Base-by-base conservation (phyloP, 2,329 filamentous ascomycete genomes). In the Arachnopeziza araneosa region DNA sequence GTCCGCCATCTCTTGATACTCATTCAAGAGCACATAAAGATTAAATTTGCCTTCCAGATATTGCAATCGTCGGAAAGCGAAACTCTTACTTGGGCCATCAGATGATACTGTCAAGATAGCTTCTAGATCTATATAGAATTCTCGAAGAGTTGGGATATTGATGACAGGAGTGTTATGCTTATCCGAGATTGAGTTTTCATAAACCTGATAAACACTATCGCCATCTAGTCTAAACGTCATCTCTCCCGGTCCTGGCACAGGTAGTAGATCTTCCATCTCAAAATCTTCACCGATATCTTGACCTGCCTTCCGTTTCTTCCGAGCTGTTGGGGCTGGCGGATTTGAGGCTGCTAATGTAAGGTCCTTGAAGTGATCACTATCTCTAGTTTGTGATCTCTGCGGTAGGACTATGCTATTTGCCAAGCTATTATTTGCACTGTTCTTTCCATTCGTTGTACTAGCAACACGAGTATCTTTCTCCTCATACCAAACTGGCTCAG, bases 41-140 rank as follows among this genome's bases (percentile, higher is more conserved):
- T 97, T 96, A 77, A 96, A 99, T 72, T 97, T 97, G 62, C 92
- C 93, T 77, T 99, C 95, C 9, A 99, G 79, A 72, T 98, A 99
- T 69, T 96, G 93, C 54, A 99, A 81, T 12, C 96, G 87, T 58
- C 93, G 88, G 74, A 96, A 99, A 1, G 95, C 93, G 75, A 98
- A 98, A 70, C 92, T 97, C 77, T 99, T 99, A 75, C 88, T 93
- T 0, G 95, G 95, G 0, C 95, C 95, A 71, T 99, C 93, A 0
- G 93, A 96, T 0, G 93, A 96, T n/a, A 96, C 86, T 60, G 88
- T 86, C 56, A 96, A 80, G 60, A 98, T 88, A 23, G 86, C 81
- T 71, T 99, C 95, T 24, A 99, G 79, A 71, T 97, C 93, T 80
- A 96, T 90, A 74, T 98, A 99, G 70, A 93, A 99, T 70, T 99